Base-by-base conservation (phyloP, 2,329 filamentous ascomycete genomes). In the Colletotrichum sp. region DNA sequence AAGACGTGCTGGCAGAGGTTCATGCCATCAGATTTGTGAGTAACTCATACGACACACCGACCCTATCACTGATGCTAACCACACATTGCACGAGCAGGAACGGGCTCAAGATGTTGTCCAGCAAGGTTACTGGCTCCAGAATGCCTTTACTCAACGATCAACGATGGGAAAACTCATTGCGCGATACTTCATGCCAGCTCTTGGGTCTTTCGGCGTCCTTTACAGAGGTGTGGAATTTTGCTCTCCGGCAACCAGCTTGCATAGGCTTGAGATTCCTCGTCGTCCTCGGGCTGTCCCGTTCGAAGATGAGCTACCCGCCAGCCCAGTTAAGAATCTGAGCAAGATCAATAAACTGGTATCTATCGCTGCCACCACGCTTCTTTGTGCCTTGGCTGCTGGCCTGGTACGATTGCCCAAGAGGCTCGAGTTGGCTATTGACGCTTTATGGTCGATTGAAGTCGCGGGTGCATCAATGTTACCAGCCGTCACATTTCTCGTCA, bases 291-390 rank as follows among this genome's bases (percentile, higher is more conserved):
- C 70, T 7, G 60, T 74, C 4, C 72, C 72, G 2, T 71, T 71
- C 12, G 36, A 74, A 26, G 67, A 71, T 13, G 72, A 74, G 28
- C 67, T 74, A 3, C 67, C 72, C 4, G 48, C 60, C 4, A 24
- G 3, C 2, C 72, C 67, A 2, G 12, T 74, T 3, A 34, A 39
- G 32, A 52, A 52, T 7, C 0, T 21, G 6, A 39, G 24, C 36
- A 65, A 30, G 10, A 6, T n/a, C 5, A 66, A 36, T 6, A 52
- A 39, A 24, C 21, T 43, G 2, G 16, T n/a, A 8, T 55, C 32
- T 24, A 4, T 43, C 6, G 43, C 24, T 57, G 57, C 28, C n/a
- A 24, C n/a, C 30, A 7, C 5, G 4, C 3, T 30, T 32, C 26
- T n/a, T 61, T 28, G 57, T 4, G 26, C 24, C 3, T 7, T 12